Conservation (phyloP, 1,139 yeast genomes). For the Geotrichum histeridarum region DNA sequence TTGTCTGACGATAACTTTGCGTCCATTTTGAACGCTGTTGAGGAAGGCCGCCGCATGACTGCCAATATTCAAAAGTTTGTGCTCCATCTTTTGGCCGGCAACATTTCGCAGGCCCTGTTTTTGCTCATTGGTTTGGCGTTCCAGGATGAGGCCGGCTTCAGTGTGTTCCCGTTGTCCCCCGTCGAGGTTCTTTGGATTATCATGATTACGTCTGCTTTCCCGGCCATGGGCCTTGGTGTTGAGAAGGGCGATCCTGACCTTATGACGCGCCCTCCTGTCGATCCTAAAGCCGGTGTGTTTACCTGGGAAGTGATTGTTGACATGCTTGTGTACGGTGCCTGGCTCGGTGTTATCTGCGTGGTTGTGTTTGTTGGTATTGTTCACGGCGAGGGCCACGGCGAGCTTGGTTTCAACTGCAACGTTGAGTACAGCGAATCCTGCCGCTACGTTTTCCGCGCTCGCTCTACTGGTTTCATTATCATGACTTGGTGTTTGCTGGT, state of each 20-base stretch:
- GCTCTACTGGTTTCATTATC: slow-evolving; percentile 76
- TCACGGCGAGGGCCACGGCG: slow-evolving; percentile 57
- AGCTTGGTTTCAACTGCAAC: slow-evolving; percentile 66
- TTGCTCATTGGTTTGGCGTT: slow-evolving; percentile 65
- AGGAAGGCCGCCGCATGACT: slow-evolving; percentile 80
- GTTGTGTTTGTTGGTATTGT: slow-evolving; percentile 61
- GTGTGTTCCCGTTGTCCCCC: slow-evolving; percentile 75
- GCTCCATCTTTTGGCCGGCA: slow-evolving; percentile 71
- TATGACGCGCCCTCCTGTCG: slow-evolving; percentile 60
- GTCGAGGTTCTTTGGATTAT: slow-evolving; percentile 78
- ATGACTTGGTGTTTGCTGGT: slow-evolving; percentile 90
- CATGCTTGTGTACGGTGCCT: slow-evolving; percentile 67
- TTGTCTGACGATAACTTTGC: slow-evolving; percentile 74
- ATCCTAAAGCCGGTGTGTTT: slow-evolving; percentile 54
- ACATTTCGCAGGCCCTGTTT: slow-evolving; percentile 71
- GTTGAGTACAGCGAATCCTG: slow-evolving; percentile 46
- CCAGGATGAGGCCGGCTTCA: slow-evolving; percentile 51
- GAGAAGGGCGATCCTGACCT: slow-evolving; percentile 64
- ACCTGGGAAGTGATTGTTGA: slow-evolving; percentile 68
- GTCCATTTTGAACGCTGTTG: slow-evolving; percentile 69
- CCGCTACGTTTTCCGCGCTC: slow-evolving; percentile 64
- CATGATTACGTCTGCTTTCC: slow-evolving; percentile 74
- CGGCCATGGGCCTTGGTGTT: slow-evolving; percentile 82
- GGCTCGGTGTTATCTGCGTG: slow-evolving; percentile 72
- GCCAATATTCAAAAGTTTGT: slow-evolving; percentile 77